Evolutionary conservation across 495 filamentous ascomycete genomes (phyloP), one percentile per base, ranked within the genome.

Genomic region (Lindgomyces ingoldianus): DNA sequence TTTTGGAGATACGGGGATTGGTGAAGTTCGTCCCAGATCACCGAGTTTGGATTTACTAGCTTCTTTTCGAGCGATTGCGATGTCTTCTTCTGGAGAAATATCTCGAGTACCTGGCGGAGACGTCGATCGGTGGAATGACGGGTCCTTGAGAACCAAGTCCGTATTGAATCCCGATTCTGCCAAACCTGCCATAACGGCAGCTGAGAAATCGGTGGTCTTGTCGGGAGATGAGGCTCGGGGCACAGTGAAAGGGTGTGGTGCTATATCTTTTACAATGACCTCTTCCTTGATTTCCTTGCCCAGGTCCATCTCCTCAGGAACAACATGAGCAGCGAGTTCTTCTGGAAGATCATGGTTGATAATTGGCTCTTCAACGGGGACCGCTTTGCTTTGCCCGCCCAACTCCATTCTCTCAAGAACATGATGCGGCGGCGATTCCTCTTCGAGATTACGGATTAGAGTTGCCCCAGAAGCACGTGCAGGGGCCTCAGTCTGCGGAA

Each of bases 131-230:
- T 47, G 59, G 45, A 70, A 70, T 2, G 64, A 30, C 3, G 64
- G 60, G 42, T 68, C 60, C 11, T 61, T 54, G 39, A 71, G 30
- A 27, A 71, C 60, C 4, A 71, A 25, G 33, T 65, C 46, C 4
- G 64, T 21, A 25, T 71, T 39, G 55, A 71, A 71, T 4, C 68
- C 68, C n/a, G 68, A 71, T 57, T 65, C 64, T 58, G 57, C 12
- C 16, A 71, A 39, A 16, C 68, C 68, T 46, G 62, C 58, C 10
- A 46, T 55, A 29, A 70, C 65, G 6, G 69, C 64, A 30, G 71
- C 53, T 26, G 69, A 58, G 42, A 70, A 53, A 55, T 73, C 59
- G 62, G 64, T 60, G 21, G 67, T 50, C 53, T 68, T 30, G 4
- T 50, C 39, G 12, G 64, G 64, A 25, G 68, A 71, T 24, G 30